These are phyloP conservation scores for Penstemon newberryi DNA, from an alignment of 257 asterid genomes.

Conservation along the genomic window DNA sequence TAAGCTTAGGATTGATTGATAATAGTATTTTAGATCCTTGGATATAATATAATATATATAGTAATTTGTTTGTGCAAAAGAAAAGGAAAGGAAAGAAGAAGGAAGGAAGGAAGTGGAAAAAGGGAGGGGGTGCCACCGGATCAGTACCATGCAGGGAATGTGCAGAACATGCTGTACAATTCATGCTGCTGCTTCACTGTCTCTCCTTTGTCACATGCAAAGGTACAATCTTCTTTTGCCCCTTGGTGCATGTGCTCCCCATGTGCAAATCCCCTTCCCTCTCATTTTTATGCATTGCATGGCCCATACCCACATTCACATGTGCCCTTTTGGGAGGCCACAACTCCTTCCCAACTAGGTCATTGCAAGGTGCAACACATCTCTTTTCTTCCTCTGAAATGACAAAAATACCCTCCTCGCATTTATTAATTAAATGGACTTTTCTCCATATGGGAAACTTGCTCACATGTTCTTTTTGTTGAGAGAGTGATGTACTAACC, in stretches of 20 bases:
- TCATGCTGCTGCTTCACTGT: slow-evolving; percentile 75
- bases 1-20: no score
- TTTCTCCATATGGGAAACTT: no score
- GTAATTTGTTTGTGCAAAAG: not conserved
- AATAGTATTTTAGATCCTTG: no score
- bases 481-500: no score
- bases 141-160: slow-evolving; percentile 45
- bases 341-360: slow-evolving; percentile 27
- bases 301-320: slow-evolving; percentile 66
- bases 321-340: slow-evolving; percentile 61
- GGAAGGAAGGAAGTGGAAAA: slow-evolving; percentile 14
- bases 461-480: no score
- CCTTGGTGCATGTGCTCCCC: slow-evolving; percentile 57
- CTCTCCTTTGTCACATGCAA: slow-evolving; percentile 65
- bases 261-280: slow-evolving; percentile 45
- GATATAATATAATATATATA: no score
- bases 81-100: not conserved
- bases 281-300: slow-evolving; percentile 26
- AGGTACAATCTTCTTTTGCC: slow-evolving; percentile 35
- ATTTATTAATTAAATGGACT: no score
- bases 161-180: slow-evolving; percentile 53
- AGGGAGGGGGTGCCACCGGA: not conserved
- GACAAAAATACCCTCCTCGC: not conserved
- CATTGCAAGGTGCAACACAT: not conserved
- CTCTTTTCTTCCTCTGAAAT: not conserved